Evolutionary conservation across 331 rosid species (phyloP), one percentile per base, ranked within the genome.

Genomic region (Ulmus americana): DNA sequence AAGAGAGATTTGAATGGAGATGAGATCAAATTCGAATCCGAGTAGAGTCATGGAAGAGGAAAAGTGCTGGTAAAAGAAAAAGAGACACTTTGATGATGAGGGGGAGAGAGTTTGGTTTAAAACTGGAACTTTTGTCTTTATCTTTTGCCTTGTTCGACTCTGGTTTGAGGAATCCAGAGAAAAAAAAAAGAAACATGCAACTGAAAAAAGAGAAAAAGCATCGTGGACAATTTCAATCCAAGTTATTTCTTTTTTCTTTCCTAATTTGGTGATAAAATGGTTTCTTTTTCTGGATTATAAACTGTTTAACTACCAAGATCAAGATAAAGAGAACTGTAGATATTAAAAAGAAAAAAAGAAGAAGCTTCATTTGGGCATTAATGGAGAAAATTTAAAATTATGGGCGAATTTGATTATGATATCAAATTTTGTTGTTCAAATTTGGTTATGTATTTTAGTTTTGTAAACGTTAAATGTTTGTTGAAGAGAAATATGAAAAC

Each of bases 201-300:
- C 47, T 14, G 43, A 16, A 42, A 64, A 28, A 15, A 12, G 28
- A 39, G 57, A 46, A 53, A 56, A 20, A 43, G 64, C 67, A 61
- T 62, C 57, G 55, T 51, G 40, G 58, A 59, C 35, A 65, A 71
- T 79, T 72, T 75, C 55, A 53, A 39, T 63, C 61, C 12, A 65
- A 73, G 55, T 45, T 48, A 50, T 68, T 12, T 45, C 48, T 6
- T 38, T 49, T 46, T 20, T 8, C 1, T 54, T 14, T 6, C 12
- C 41, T 18, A 18, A 45, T 8, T 4, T 55, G n/a, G 7, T 39
- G 13, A 10, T 7, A 20, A 62, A 62, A 45, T 10, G 49, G 41
- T 40, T 6, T 53, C 18, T 39, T 39, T 57, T 57, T 57, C 12
- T 16, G 35, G 35, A 28, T 28, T 28, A 28, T 28, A 28, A 28